Conservation (phyloP, 345 rosid species). For the Melaleuca quinquenervia region DNA sequence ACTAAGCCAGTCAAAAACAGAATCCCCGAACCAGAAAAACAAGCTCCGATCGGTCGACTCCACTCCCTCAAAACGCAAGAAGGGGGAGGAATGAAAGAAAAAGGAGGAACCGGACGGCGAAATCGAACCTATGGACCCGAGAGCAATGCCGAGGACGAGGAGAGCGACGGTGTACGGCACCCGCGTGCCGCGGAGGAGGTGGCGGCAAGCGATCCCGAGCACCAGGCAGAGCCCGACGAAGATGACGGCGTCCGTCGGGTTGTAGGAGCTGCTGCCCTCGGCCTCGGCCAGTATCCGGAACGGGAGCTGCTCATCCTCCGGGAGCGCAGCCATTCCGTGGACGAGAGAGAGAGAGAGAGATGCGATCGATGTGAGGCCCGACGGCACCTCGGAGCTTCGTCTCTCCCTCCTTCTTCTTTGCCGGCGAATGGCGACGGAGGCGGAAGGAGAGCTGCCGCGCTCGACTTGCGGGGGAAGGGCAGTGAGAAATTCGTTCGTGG, state of each 20-base stretch:
- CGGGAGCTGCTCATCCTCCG: not conserved
- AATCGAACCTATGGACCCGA: constrained; percentile 68
- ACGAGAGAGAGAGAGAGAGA: not conserved
- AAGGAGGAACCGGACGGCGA: not conserved
- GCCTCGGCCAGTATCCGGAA: not conserved
- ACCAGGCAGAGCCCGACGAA: constrained; percentile 68
- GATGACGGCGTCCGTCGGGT: constrained; percentile 68
- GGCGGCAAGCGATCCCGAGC: constrained; percentile 74
- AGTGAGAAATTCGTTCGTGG: not conserved
- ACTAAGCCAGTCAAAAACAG: not conserved
- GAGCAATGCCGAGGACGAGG: constrained; percentile 74
- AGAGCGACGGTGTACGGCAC: constrained; percentile 93
- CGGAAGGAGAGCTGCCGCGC: not conserved
- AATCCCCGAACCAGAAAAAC: not conserved
- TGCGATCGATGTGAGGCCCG: not conserved
- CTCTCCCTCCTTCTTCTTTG: too few species aligned
- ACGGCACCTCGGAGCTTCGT: not conserved
- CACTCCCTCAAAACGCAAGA: not conserved
- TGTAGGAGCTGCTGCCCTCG: not conserved
- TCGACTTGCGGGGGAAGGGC: not conserved
- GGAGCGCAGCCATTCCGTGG: not conserved
- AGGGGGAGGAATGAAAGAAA: not conserved
- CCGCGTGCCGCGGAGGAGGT: constrained; percentile 72
- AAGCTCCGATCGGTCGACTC: not conserved
- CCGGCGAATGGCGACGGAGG: not conserved